These are phyloP conservation scores for Sporisorium sorghi DNA, from an alignment of 1,284 basidiomycete species.

Conservation along the genomic window DNA sequence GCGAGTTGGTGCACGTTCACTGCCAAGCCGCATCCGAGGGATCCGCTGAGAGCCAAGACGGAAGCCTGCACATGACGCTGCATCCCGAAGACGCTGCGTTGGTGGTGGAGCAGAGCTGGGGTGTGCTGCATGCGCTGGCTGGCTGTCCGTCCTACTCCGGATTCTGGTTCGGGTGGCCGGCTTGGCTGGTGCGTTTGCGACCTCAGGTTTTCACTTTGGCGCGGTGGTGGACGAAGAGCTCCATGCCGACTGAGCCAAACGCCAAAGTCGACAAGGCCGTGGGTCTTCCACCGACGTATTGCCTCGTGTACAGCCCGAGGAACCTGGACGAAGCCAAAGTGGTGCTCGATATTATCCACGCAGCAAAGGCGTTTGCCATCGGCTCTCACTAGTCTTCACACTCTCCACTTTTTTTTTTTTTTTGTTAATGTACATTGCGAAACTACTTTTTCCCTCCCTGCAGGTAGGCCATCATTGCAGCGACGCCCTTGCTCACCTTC, in stretches of 20 bases:
- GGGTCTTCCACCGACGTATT: conserved; percentile 56
- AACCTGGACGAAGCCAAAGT: conserved; percentile 36
- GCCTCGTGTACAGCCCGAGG: conserved; percentile 48
- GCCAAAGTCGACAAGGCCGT: conserved; percentile 15
- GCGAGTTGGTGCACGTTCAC: conserved; percentile 56
- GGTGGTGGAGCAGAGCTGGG: conserved; percentile 48
- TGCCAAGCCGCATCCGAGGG: not conserved
- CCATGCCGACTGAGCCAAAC: conserved; percentile 9
- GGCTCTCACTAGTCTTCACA: conserved; percentile 19
- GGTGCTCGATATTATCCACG: conserved; percentile 39
- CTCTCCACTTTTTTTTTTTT: not conserved
- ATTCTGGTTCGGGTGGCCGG: conserved; percentile 48
- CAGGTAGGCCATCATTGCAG: conserved; percentile 48
- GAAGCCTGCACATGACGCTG: conserved; percentile 48
- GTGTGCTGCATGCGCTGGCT: conserved; percentile 49
- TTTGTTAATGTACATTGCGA: not conserved
- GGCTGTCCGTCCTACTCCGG: conserved; percentile 46
- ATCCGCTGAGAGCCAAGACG: conserved; percentile 20
- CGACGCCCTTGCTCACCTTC: conserved; percentile 61
- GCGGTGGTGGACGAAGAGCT: conserved; percentile 37
- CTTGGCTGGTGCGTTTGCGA: conserved; percentile 24
- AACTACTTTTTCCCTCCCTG: conserved; percentile 34
- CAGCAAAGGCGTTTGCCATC: conserved; percentile 37
- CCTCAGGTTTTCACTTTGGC: conserved; percentile 11
- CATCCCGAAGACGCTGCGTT: conserved; percentile 43